A percentile compares a stretch with the other conserved stretches of the same genome.
Evolutionary conservation across 768 basidiomycete species (phyloP).

Genomic region (Termitomyces titanicus): DNA sequence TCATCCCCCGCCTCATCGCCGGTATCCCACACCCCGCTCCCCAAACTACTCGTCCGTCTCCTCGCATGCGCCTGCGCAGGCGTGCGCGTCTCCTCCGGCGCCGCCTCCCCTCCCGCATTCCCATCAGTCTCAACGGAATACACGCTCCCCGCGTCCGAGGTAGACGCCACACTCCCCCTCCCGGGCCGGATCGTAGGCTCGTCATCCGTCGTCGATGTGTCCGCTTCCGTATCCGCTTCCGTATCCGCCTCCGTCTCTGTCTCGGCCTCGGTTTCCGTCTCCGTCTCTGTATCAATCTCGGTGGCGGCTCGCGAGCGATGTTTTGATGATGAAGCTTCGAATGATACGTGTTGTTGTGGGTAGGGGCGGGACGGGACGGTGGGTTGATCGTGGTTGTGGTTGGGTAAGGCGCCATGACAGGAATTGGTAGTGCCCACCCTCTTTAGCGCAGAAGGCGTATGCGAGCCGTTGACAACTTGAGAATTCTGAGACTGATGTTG

Average conservation of each 20-base stretch:
- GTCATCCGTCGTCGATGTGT: conserved; percentile 67
- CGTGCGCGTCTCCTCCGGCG: conserved; percentile 15
- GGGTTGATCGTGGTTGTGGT: not conserved
- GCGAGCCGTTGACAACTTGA: not conserved
- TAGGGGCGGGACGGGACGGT: not conserved
- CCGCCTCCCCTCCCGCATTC: conserved; percentile 1
- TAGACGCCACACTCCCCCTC: conserved; percentile 18
- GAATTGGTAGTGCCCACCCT: not conserved
- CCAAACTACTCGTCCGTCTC: conserved; percentile 16
- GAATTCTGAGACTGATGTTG: not conserved
- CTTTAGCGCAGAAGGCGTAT: not conserved
- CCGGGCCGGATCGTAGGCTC: conserved; percentile 72
- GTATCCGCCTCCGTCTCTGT: conserved; percentile 51
- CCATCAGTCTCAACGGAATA: conserved; percentile 3
- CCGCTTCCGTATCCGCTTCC: conserved; percentile 53
- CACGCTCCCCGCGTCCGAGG: conserved; percentile 15
- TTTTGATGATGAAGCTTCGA: not conserved
- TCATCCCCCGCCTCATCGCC: conserved; percentile 30
- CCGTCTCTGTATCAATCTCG: conserved; percentile 15
- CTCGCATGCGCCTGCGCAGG: not conserved
- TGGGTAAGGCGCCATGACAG: not conserved
- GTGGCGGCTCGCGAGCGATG: conserved; percentile 16
- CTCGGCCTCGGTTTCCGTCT: conserved; percentile 20
- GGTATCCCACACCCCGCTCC: conserved; percentile 21
- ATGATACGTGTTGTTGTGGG: not conserved